These are phyloP conservation scores for Didymosphaeria variabile DNA, from an alignment of 2,329 filamentous ascomycete species.

Conservation along the genomic window DNA sequence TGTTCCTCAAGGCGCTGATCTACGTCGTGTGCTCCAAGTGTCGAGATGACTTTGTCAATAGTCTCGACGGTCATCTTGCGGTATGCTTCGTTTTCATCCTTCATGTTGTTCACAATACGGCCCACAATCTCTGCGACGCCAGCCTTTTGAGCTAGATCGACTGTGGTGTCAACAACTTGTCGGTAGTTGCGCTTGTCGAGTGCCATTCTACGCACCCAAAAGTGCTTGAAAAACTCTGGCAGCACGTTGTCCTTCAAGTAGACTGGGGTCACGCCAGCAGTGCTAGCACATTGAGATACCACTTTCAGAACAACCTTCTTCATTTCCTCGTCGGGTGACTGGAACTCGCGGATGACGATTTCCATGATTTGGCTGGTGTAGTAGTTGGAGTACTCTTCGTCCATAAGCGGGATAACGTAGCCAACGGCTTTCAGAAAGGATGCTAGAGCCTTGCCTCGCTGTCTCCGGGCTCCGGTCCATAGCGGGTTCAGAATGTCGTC, in stretches of 20 bases:
- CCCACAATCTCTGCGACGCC: conserved; percentile 95
- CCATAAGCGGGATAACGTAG: conserved; percentile 98
- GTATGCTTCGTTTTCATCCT: conserved; percentile 97
- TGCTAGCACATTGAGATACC: conserved; percentile 92
- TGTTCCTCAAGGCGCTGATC: conserved; percentile 91
- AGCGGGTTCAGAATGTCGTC: conserved; percentile 97
- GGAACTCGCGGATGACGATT: conserved; percentile 93
- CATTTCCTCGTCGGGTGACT: conserved; percentile 98
- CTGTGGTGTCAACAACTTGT: conserved; percentile 97
- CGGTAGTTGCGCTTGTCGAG: conserved; percentile 97
- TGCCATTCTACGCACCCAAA: conserved; percentile 97
- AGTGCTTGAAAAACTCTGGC: conserved; percentile 97
- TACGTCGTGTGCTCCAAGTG: conserved; percentile 92
- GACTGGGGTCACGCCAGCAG: conserved; percentile 90
- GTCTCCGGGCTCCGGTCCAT: conserved; percentile 95
- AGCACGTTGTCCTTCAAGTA: conserved; percentile 96
- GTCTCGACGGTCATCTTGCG: conserved; percentile 99
- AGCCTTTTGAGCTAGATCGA: conserved; percentile 97
- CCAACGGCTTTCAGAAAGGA: conserved; percentile 97
- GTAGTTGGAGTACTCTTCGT: conserved; percentile 99
- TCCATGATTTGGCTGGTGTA: conserved; percentile 99
- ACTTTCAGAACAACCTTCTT: conserved; percentile 99
- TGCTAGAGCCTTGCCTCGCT: conserved; percentile 93
- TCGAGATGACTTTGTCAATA: conserved; percentile 93
- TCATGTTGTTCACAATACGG: conserved; percentile 91